phyloP scores from a whole-genome alignment of 2,329 filamentous ascomycete species.

The Sarocladium kiliense region DNA sequence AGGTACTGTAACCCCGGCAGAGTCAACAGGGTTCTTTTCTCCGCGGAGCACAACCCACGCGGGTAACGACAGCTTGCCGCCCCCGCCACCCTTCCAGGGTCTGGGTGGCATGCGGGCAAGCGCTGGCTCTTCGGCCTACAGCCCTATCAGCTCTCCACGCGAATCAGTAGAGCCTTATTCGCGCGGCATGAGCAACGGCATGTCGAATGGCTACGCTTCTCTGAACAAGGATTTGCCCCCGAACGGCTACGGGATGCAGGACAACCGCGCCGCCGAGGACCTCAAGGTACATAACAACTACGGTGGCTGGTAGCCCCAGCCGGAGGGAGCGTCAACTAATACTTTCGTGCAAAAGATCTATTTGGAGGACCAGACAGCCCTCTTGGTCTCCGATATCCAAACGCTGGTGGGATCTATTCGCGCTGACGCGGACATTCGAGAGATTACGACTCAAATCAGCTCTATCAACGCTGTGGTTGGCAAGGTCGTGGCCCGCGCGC shows the following conservation, averaged over 20 bases:
- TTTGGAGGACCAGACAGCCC: conserved; percentile 76
- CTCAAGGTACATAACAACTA: conserved; percentile 34
- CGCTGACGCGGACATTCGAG: conserved; percentile 54
- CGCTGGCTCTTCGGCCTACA: conserved; percentile 69
- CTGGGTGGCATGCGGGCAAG: conserved; percentile 53
- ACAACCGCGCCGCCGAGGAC: conserved; percentile 39
- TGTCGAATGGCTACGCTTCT: conserved; percentile 29
- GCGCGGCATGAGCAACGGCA: conserved; percentile 25
- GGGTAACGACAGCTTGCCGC: conserved; percentile 34
- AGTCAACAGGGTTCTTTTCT: conserved; percentile 65
- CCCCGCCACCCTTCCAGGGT: conserved; percentile 53
- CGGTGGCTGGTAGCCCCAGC: conserved; percentile 10
- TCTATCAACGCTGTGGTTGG: conserved; percentile 67
- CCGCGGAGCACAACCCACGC: conserved; percentile 40
- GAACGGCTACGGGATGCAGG: conserved; percentile 35
- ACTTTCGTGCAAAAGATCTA: conserved; percentile 51
- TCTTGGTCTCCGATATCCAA: conserved; percentile 75
- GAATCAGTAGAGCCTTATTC: conserved; percentile 45
- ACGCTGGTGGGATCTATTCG: conserved; percentile 71
- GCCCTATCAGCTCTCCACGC: conserved; percentile 64
- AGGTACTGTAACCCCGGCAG: conserved; percentile 57
- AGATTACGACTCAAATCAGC: conserved; percentile 64
- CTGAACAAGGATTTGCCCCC: conserved; percentile 29
- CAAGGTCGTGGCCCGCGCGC: conserved; percentile 63
- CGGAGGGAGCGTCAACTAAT: conserved; percentile 7